Evolutionary conservation across 2,329 filamentous ascomycete species (phyloP).

Genomic region (Colletotrichum theobromicola): DNA sequence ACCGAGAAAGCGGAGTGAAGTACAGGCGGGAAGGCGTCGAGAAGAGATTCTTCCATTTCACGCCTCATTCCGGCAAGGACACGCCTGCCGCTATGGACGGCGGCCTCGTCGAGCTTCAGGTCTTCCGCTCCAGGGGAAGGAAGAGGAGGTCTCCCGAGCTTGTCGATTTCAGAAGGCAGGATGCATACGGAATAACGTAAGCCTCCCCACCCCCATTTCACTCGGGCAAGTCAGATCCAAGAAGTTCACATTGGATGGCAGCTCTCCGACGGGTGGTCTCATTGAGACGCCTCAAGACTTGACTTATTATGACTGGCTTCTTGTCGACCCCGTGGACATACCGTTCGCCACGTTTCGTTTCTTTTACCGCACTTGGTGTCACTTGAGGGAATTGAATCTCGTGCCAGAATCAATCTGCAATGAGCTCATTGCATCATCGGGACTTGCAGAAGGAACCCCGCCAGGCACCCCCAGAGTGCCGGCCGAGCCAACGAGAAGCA

Average conservation of each 20-base stretch:
- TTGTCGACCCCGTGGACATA: conserved; percentile 55
- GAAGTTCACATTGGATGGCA: conserved; percentile 31
- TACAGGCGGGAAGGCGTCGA: conserved; percentile 48
- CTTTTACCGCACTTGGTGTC: conserved; percentile 60
- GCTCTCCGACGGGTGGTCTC: conserved; percentile 58
- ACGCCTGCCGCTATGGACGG: conserved; percentile 55
- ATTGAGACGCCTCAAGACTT: conserved; percentile 55
- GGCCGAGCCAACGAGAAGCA: neutral
- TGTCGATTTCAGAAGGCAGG: conserved; percentile 49
- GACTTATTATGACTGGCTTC: conserved; percentile 56
- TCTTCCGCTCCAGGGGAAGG: conserved; percentile 56
- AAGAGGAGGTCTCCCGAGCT: conserved; percentile 46
- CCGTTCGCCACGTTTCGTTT: conserved; percentile 61
- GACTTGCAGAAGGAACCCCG: neutral
- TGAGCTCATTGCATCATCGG: conserved; percentile 9
- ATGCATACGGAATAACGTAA: conserved; percentile 59
- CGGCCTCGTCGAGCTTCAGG: conserved; percentile 58
- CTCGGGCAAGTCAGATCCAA: neutral
- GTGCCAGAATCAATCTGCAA: conserved; percentile 35
- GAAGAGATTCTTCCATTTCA: conserved; percentile 56
- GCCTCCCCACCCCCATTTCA: conserved; percentile 25
- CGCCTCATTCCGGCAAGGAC: conserved; percentile 37
- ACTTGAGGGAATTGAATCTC: conserved; percentile 53
- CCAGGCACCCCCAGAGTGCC: neutral
- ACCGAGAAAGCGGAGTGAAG: conserved; percentile 37